Conservation (phyloP, 768 basidiomycete genomes). For the Crucibulum laeve region DNA sequence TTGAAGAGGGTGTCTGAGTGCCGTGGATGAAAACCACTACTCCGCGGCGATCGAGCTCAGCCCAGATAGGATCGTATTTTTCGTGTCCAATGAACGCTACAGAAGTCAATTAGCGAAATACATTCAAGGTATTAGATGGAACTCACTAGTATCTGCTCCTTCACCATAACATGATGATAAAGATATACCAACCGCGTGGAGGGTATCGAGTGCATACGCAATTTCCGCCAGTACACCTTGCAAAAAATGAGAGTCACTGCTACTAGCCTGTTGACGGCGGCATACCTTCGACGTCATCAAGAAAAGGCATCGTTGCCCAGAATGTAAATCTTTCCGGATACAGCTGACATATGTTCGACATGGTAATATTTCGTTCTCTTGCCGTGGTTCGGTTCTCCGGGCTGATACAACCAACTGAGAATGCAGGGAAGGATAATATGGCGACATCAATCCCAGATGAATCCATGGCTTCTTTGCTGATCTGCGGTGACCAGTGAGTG, state of each 20-base stretch:
- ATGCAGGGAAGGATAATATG: slow-evolving; percentile 64
- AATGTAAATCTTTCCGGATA: slow-evolving; percentile 63
- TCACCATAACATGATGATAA: slow-evolving; percentile 65
- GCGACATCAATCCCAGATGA: slow-evolving; percentile 50
- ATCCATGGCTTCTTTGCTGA: slow-evolving; percentile 64
- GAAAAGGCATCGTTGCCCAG: slow-evolving; percentile 60
- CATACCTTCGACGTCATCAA: slow-evolving; percentile 59
- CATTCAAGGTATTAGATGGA: not conserved
- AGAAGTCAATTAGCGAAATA: slow-evolving; percentile 4
- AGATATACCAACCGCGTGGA: slow-evolving; percentile 61
- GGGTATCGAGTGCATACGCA: slow-evolving; percentile 51
- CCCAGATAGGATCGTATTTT: slow-evolving; percentile 62
- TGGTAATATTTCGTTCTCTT: slow-evolving; percentile 42
- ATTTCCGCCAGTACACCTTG: slow-evolving; percentile 61
- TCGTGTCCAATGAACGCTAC: slow-evolving; percentile 69
- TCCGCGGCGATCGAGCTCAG: slow-evolving; percentile 54
- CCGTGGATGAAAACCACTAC: slow-evolving; percentile 74
- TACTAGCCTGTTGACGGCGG: too few relatives aligned
- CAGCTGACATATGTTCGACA: slow-evolving; percentile 40
- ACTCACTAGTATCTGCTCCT: slow-evolving; percentile 49
- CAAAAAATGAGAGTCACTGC: not conserved
- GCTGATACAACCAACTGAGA: slow-evolving; percentile 33
- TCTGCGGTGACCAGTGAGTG: slow-evolving; percentile 59
- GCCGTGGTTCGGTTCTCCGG: slow-evolving; percentile 35
- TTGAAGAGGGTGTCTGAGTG: slow-evolving; percentile 59